Evolutionary conservation across 805 yeast species (phyloP), one percentile per base, ranked within the genome.

Genomic region (Wickerhamiella alocasiicola): DNA sequence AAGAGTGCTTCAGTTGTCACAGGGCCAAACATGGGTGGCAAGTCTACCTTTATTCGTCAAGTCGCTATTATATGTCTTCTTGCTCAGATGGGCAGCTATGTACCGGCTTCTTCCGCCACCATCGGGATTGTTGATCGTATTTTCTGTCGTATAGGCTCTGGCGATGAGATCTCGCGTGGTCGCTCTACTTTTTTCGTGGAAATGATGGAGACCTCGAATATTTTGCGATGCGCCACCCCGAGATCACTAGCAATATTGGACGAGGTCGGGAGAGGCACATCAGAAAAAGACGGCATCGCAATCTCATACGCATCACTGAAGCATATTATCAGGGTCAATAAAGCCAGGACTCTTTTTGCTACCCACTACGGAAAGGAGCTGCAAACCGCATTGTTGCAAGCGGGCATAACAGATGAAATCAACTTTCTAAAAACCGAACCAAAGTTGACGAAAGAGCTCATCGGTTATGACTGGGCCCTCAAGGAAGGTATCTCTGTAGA

Each of bases 171-270:
- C 20, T 72, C 72, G 45, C 69, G 74, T 36, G 85, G 85, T 31
- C 72, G 79, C 52, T 79, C 91, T n/a, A 84, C 95, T 0, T 85
- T 85, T 53, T 82, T 84, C 94, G 82, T 80, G 12, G 95, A 85
- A 52, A 83, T 85, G 94, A 67, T 77, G 29, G 95, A 85, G 55
- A 79, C 94, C 2, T 73, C 83, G 2, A 61, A 66, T 32, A 83
- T 85, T 26, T 55, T 85, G 27, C 63, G 70, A 28, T 70, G 73
- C 31, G 78, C 93, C 6, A 78, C 91, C 0, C 49, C 62, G 1
- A 62, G 68, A 26, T 82, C 95, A 0, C 61, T 85, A 46, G 81
- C 88, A 0, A 75, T 85, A 17, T 64, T 85, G 42, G 95, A 85
- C 58, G 95, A 85, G 53, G 75, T 85, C 17, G 95, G 95, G 1